phyloP scores from a whole-genome alignment of 2,329 filamentous ascomycete genomes.

The Apiospora sp. region DNA sequence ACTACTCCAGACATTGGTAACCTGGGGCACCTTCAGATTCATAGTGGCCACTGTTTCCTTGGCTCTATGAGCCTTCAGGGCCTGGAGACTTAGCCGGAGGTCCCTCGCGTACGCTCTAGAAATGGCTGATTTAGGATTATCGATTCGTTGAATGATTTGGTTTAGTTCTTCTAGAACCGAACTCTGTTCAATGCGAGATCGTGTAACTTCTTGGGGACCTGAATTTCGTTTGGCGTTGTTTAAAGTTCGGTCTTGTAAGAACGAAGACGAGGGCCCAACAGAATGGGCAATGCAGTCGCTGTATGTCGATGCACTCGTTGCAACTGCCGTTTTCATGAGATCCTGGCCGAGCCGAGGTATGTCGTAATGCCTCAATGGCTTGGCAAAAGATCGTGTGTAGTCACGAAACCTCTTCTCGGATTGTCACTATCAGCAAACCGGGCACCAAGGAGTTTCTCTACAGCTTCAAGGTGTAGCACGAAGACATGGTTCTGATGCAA shows the following conservation, averaged over 20 bases:
- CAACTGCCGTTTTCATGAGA: background rate
- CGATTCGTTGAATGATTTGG: slow-evolving; percentile 43
- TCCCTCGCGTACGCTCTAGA: slow-evolving; percentile 47
- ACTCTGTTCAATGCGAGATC: background rate
- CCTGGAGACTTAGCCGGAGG: slow-evolving; percentile 37
- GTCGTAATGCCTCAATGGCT: background rate
- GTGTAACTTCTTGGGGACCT: background rate
- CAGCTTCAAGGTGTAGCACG: slow-evolving; percentile 49
- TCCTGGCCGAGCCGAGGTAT: background rate
- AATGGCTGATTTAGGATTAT: slow-evolving; percentile 42
- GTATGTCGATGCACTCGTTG: background rate
- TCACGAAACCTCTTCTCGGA: background rate
- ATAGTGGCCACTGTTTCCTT: background rate
- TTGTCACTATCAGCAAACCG: background rate
- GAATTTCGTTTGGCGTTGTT: background rate
- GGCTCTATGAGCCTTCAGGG: slow-evolving; percentile 29
- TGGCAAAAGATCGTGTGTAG: background rate
- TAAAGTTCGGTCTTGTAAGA: background rate
- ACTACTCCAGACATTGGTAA: slow-evolving; percentile 9
- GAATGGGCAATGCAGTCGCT: background rate
- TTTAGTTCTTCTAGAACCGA: slow-evolving; percentile 34
- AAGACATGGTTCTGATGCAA: slow-evolving; percentile 58
- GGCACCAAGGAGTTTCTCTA: slow-evolving; percentile 46
- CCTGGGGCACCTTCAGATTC: slow-evolving; percentile 23
- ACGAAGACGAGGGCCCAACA: too few species aligned